These are phyloP conservation scores for Cyberlindnera americana DNA, from an alignment of 805 yeast species.

Conservation along the genomic window DNA sequence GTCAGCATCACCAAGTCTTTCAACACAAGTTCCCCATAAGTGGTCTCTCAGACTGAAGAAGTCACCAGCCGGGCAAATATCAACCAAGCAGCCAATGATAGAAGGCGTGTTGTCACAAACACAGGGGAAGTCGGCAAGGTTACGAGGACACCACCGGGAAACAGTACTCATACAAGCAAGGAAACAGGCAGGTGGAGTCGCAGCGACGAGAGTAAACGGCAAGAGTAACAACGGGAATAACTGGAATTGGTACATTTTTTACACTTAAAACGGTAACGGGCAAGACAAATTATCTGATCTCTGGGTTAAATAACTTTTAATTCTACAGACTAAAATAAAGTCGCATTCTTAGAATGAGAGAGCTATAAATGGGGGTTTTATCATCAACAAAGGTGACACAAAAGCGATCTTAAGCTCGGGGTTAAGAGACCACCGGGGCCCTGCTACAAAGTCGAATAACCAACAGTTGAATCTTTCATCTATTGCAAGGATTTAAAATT, in stretches of 20 bases:
- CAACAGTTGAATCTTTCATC: too few relatives aligned
- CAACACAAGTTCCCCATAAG: slow-evolving; percentile 43
- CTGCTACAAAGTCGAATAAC: too few relatives aligned
- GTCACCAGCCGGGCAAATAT: slow-evolving; percentile 41
- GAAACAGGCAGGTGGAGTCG: slow-evolving; percentile 52
- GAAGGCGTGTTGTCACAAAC: slow-evolving; percentile 37
- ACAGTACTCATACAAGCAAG: slow-evolving; percentile 39
- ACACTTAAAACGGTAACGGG: too few relatives aligned
- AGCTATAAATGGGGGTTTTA: too few relatives aligned
- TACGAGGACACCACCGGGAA: slow-evolving; percentile 32
- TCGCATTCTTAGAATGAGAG: too few relatives aligned
- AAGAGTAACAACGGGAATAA: not conserved
- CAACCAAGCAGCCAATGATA: slow-evolving; percentile 42
- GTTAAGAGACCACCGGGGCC: too few relatives aligned
- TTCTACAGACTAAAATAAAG: too few relatives aligned
- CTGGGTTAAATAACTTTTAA: too few relatives aligned
- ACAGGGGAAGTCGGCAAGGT: slow-evolving; percentile 37
- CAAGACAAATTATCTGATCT: too few relatives aligned
- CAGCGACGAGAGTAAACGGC: slow-evolving; percentile 11
- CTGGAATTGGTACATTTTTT: slow-evolving; percentile 1
- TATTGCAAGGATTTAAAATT: too few relatives aligned
- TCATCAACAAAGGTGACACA: too few relatives aligned
- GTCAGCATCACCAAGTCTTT: slow-evolving; percentile 16
- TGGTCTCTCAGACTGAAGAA: slow-evolving; percentile 45
- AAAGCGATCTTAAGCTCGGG: too few relatives aligned